phyloP scores from a whole-genome alignment of 2,329 filamentous ascomycete species.

The Penicillium freii region DNA sequence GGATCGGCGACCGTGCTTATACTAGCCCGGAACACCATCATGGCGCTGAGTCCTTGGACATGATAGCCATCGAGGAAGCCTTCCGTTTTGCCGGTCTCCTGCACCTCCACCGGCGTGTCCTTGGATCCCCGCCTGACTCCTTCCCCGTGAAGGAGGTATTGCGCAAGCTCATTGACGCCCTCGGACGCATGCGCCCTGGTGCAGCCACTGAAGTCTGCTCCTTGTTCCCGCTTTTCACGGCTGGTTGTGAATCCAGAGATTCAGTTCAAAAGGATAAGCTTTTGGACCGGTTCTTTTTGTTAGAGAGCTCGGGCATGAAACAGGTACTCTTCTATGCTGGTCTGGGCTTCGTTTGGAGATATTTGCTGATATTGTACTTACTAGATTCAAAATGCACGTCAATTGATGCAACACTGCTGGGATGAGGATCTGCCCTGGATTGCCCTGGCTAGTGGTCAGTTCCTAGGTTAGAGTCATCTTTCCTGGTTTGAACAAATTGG shows the following conservation, averaged over 20 bases:
- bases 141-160: conserved; percentile 63
- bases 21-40: conserved; percentile 42
- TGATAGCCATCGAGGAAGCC: conserved; percentile 68
- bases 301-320: conserved; percentile 73
- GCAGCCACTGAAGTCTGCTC: conserved; percentile 72
- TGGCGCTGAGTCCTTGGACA: conserved; percentile 45
- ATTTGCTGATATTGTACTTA: not conserved
- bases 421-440: conserved; percentile 39
- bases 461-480: conserved; percentile 32
- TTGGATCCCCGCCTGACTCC: conserved; percentile 60
- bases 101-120: conserved; percentile 70
- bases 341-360: no score
- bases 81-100: conserved; percentile 78
- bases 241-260: conserved; percentile 69
- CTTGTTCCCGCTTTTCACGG: conserved; percentile 79
- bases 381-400: conserved; percentile 43
- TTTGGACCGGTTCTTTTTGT: conserved; percentile 62
- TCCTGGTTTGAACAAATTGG: not conserved
- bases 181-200: conserved; percentile 62
- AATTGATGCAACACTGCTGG: conserved; percentile 44
- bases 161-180: conserved; percentile 59
- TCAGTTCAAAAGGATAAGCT: conserved; percentile 58
- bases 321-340: conserved; percentile 54
- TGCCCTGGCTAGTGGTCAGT: conserved; percentile 40
- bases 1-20: conserved; percentile 49